phyloP scores from a whole-genome alignment of 139 green algal species.

The Volvox reticuliferus region DNA sequence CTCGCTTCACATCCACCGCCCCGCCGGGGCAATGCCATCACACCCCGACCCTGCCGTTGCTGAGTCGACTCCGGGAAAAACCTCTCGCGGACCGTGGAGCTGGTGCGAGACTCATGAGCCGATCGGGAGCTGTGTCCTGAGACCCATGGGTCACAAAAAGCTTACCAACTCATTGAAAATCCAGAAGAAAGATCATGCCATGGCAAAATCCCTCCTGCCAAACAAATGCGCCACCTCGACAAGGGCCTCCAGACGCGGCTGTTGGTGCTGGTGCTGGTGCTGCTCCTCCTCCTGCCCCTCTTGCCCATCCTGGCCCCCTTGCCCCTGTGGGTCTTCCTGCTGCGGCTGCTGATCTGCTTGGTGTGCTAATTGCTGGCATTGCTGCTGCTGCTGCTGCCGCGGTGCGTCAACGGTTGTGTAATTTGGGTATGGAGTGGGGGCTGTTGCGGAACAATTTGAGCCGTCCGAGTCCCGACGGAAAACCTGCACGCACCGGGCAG shows the following conservation, averaged over 20 bases:
- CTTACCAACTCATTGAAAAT: too few species aligned
- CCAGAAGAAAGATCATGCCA: constrained; percentile 11
- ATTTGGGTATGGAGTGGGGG: background rate
- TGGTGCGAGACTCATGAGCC: too few species aligned
- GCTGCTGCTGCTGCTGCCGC: background rate
- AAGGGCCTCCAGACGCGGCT: constrained; percentile 5
- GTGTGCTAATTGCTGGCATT: background rate
- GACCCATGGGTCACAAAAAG: too few species aligned
- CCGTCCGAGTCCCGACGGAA: constrained; percentile 29
- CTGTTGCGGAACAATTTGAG: background rate
- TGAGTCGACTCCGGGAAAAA: too few species aligned
- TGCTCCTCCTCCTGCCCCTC: background rate
- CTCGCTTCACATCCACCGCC: too few species aligned
- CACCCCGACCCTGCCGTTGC: too few species aligned
- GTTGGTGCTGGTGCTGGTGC: background rate
- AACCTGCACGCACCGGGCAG: background rate
- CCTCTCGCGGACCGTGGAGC: too few species aligned
- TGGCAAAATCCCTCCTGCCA: constrained; percentile 1
- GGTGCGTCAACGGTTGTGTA: background rate
- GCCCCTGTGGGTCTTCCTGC: background rate
- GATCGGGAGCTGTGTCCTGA: too few species aligned
- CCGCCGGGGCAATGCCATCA: too few species aligned
- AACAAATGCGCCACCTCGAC: constrained; percentile 18
- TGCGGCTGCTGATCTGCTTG: background rate
- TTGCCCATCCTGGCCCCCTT: background rate